A percentile compares a stretch with the other conserved stretches of the same genome.
Evolutionary conservation across 1,139 yeast species (phyloP).

Genomic region (Yamadazyma jaroonii): DNA sequence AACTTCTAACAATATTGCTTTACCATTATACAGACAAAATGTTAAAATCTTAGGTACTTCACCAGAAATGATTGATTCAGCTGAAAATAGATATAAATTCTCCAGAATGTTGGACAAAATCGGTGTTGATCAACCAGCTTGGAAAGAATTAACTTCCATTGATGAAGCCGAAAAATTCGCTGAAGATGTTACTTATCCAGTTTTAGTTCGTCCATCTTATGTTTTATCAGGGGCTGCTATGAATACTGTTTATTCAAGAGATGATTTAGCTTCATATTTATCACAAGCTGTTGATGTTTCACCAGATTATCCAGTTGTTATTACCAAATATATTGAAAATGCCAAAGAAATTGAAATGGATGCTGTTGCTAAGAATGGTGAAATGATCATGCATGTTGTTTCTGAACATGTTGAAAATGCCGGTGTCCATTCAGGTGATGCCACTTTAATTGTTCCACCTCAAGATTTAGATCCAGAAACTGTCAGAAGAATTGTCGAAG

Average conservation of each 20-base stretch:
- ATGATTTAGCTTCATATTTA: conserved; percentile 83
- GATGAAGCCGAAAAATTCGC: conserved; percentile 95
- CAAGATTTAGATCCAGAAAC: conserved; percentile 94
- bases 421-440: conserved; percentile 99
- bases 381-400: conserved; percentile 94
- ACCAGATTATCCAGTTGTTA: conserved; percentile 96
- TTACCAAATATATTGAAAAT: conserved; percentile 94
- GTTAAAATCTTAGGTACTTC: conserved; percentile 96
- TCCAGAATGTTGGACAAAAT: conserved; percentile 96
- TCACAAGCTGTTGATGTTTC: conserved; percentile 96
- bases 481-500: conserved; percentile 85
- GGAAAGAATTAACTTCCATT: conserved; percentile 95
- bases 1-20: conserved; percentile 94
- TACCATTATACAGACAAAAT: conserved; percentile 89
- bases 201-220: conserved; percentile 95
- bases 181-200: conserved; percentile 89
- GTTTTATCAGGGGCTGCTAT: conserved; percentile 98
- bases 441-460: conserved; percentile 95
- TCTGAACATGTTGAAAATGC: conserved; percentile 99
- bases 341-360: conserved; percentile 99
- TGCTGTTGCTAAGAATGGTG: conserved; percentile 95
- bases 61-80: conserved; percentile 97
- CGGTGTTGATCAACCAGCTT: conserved; percentile 98
- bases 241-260: conserved; percentile 92
- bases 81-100: conserved; percentile 97